These are phyloP conservation scores for Rhytidiadelphus loreus DNA, from an alignment of 225 moss, liverwort and hornwort species.

Conservation along the genomic window DNA sequence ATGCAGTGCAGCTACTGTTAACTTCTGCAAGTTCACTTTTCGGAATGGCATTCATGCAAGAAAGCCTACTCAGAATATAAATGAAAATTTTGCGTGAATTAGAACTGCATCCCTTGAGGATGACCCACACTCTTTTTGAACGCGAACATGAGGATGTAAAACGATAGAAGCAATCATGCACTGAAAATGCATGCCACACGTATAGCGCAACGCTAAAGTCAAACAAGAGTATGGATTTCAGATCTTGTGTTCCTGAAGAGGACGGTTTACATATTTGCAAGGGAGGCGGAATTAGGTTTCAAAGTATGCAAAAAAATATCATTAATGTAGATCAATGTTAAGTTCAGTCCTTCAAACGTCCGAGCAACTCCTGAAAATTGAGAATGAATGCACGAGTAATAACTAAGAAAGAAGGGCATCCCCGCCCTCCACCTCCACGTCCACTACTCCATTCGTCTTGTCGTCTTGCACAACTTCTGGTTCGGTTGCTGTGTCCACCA, in stretches of 20 bases:
- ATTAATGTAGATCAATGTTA: neutral
- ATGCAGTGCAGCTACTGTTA: neutral
- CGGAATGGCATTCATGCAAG: neutral
- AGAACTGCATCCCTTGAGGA: neutral
- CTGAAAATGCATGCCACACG: neutral
- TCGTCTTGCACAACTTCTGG: constrained; percentile 9
- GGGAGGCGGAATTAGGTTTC: neutral
- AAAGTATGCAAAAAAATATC: neutral
- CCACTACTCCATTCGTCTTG: neutral
- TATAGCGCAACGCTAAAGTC: neutral
- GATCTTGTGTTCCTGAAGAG: neutral
- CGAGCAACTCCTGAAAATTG: neutral
- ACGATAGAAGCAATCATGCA: neutral
- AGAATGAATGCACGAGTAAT: neutral
- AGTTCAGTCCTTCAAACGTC: constrained; percentile 1
- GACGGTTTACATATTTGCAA: neutral
- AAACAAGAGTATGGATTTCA: neutral
- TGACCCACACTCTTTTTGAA: neutral
- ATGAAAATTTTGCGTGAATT: too few relatives aligned
- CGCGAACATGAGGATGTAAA: neutral
- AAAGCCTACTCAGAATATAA: neutral
- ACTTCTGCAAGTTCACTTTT: neutral
- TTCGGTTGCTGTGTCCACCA: neutral
- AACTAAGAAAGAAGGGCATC: neutral
- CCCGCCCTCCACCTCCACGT: neutral